Evolutionary conservation across 306 rosid genomes (phyloP).

Genomic region (Cucurbita ficifolia): DNA sequence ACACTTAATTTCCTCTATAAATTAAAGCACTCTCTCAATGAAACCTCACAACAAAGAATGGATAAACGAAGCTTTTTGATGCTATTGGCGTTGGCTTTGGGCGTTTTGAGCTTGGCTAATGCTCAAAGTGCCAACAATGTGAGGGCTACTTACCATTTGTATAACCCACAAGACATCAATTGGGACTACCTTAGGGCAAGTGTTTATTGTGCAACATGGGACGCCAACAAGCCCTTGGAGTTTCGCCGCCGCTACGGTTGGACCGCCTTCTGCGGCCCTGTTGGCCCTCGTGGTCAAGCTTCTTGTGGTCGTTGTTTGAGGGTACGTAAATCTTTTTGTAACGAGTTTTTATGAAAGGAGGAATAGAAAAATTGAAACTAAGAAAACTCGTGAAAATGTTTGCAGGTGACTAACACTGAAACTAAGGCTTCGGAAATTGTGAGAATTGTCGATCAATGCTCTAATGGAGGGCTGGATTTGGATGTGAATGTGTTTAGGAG

Average conservation of each 20-base stretch:
- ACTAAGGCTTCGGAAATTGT: constrained; percentile 23
- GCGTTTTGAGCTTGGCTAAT: background rate
- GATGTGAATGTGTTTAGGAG: constrained; percentile 26
- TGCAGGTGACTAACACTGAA: constrained; percentile 36
- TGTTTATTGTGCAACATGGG: constrained; percentile 7
- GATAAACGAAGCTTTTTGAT: background rate
- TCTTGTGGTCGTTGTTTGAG: constrained; percentile 39
- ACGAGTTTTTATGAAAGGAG: no score
- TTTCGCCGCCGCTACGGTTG: constrained; percentile 48
- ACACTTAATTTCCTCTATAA: background rate
- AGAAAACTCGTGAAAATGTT: no score
- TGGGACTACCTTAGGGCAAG: constrained; percentile 15
- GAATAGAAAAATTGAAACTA: no score
- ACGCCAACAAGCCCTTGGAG: constrained; percentile 14
- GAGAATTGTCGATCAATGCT: constrained; percentile 50
- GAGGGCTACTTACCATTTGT: constrained; percentile 17
- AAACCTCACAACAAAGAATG: background rate
- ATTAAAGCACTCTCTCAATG: background rate
- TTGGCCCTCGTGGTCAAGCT: constrained; percentile 26
- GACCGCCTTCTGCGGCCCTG: constrained; percentile 51
- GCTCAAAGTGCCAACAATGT: background rate
- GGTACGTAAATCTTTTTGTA: constrained; percentile 4
- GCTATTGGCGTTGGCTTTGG: background rate
- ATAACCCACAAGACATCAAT: constrained; percentile 17
- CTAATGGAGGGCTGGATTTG: constrained; percentile 47